Base-by-base conservation (phyloP, 2,329 filamentous ascomycete genomes). In the Ceratocystis eucalypticola region DNA sequence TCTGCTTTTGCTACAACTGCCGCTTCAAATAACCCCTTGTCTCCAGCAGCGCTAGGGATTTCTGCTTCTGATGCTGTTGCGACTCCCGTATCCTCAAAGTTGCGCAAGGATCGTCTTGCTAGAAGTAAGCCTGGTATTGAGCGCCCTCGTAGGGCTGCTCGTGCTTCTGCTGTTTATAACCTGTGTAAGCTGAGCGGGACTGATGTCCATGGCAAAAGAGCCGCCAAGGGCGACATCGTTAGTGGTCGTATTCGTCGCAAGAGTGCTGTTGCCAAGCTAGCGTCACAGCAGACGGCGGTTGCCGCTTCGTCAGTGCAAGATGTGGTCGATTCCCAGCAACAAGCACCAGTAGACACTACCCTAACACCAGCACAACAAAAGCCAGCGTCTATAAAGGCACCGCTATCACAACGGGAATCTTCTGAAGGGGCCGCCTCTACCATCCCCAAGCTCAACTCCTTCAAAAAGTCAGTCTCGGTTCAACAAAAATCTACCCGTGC, bases 111-210 rank as follows among this genome's bases (percentile, higher is more conserved):
- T 45, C 65, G 37, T 15, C 12, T 41, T 6, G 53, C 55, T 7
- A 46, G 25, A 25, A 41, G 37, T 1, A 30, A 28, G 5, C 37
- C 57, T 30, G 62, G 30, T 17, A 63, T 61, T n/a, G 45, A 66
- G 20, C 64, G 64, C 69, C 74, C 55, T 71, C 74, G 48, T 20
- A 45, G 66, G 41, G 53, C 66, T 30, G 59, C 67, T 44, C 67
- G 68, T 53, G 65, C 57, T 15, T 64, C 61, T n/a, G 37, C 68
- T 10, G 66, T 65, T 17, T 90, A 90, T 76, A 90, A 90, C 71
- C 76, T 88, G 17, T 79, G 83, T 69, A 80, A 82, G 70, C 77
- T 88, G 64, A 81, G 80, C 67, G 85, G 85, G 70, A 88, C 83
- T 61, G 80, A 81, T 33, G 78, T 81, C 55, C 84, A 87, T 70